phyloP scores from a whole-genome alignment of 2,329 filamentous ascomycete species.

The Pezicula carpinea region DNA sequence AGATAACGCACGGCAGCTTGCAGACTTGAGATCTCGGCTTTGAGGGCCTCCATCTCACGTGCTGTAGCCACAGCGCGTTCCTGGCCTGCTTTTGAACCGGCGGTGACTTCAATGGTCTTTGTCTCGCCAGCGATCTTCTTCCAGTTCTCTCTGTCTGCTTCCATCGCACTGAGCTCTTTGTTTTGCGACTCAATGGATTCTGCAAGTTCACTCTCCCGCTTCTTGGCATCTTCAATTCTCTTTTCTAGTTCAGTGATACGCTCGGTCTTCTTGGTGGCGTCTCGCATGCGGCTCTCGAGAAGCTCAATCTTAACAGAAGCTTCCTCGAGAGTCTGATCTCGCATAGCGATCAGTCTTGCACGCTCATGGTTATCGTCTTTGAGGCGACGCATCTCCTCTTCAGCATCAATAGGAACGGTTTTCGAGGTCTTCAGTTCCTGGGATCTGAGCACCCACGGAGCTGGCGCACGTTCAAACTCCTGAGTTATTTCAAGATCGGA shows the following conservation, averaged over 20 bases:
- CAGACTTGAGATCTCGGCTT: constrained; percentile 60
- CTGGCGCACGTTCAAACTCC: constrained; percentile 70
- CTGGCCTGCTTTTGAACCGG: constrained; percentile 52
- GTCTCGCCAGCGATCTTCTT: constrained; percentile 64
- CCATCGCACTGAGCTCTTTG: constrained; percentile 59
- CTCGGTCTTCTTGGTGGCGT: constrained; percentile 72
- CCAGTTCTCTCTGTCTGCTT: constrained; percentile 65
- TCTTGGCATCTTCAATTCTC: constrained; percentile 48
- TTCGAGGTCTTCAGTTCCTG: constrained; percentile 80
- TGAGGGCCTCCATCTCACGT: constrained; percentile 68
- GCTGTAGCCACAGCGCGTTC: constrained; percentile 66
- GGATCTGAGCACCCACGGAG: constrained; percentile 81
- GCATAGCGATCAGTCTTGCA: constrained; percentile 64
- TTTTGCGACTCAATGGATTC: constrained; percentile 65
- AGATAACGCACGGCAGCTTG: constrained; percentile 64
- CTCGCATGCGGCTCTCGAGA: constrained; percentile 80
- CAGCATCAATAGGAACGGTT: constrained; percentile 72
- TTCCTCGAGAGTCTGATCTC: constrained; percentile 81
- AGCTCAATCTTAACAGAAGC: constrained; percentile 90
- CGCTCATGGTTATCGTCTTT: constrained; percentile 78
- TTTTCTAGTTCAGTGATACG: constrained; percentile 62
- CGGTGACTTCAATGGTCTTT: constrained; percentile 46
- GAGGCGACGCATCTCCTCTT: constrained; percentile 77
- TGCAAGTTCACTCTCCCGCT: constrained; percentile 47
- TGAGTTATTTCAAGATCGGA: constrained; percentile 67